phyloP scores from a whole-genome alignment of 2,329 filamentous ascomycete genomes.

The Talaromyces sp. region DNA sequence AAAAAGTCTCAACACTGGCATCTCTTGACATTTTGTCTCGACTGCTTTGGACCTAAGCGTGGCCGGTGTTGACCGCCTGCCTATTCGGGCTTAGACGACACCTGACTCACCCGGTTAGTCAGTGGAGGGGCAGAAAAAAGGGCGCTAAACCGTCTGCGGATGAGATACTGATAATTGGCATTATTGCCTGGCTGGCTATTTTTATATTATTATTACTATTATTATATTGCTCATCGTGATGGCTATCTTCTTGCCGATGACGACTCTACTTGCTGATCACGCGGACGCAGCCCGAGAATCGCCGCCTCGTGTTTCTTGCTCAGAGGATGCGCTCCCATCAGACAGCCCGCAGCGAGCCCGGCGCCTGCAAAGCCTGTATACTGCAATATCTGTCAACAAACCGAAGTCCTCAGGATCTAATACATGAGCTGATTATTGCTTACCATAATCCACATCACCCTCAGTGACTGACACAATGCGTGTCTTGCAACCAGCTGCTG shows the following conservation, averaged over 20 bases:
- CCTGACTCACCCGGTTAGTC: too few relatives aligned
- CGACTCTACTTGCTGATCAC: not conserved
- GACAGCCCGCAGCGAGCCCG: conserved; percentile 2
- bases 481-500: conserved; percentile 6
- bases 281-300: not conserved
- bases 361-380: conserved; percentile 6
- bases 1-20: not conserved
- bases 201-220: not conserved
- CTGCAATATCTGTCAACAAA: not conserved
- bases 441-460: conserved; percentile 9
- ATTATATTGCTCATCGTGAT: not conserved
- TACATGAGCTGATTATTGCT: not conserved
- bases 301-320: conserved; percentile 6
- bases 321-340: conserved; percentile 4
- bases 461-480: conserved; percentile 4
- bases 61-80: too few relatives aligned
- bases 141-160: too few relatives aligned
- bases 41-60: too few relatives aligned
- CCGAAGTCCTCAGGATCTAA: not conserved
- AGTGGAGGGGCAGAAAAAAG: too few relatives aligned
- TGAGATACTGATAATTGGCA: too few relatives aligned
- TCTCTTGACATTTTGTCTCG: not conserved
- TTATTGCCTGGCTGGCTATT: too few relatives aligned
- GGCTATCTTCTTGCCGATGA: too few relatives aligned
- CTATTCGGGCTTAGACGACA: too few relatives aligned